A percentile compares a stretch with the other conserved stretches of the same genome.
Evolutionary conservation across 2,329 filamentous ascomycete genomes (phyloP).

Genomic region (Hymenoscyphus repandus): DNA sequence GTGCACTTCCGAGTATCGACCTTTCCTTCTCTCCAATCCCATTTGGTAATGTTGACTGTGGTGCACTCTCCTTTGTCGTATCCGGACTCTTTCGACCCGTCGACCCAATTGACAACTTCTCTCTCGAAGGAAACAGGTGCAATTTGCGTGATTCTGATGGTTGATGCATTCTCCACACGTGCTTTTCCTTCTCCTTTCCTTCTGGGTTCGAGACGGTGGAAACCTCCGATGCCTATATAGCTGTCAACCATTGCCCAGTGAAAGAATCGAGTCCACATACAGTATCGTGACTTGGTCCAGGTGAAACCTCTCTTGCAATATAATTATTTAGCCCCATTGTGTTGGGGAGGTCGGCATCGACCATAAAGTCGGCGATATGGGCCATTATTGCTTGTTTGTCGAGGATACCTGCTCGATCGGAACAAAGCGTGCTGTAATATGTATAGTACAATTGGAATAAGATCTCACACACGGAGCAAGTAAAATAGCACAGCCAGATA

Average conservation of each 20-base stretch:
- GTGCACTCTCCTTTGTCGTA: conserved; percentile 36
- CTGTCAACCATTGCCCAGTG: conserved; percentile 9
- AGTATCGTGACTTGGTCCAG: conserved; percentile 35
- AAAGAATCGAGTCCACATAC: conserved; percentile 17
- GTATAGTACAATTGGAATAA: conserved; percentile 6
- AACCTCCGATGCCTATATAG: conserved; percentile 20
- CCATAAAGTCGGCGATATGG: conserved; percentile 57
- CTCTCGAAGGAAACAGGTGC: conserved; percentile 54
- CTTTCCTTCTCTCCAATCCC: conserved; percentile 33
- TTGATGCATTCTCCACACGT: conserved; percentile 55
- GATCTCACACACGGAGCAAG: conserved; percentile 4
- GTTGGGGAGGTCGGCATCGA: conserved; percentile 30
- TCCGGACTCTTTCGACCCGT: conserved; percentile 42
- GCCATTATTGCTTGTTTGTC: conserved; percentile 44
- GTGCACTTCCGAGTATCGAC: conserved; percentile 33
- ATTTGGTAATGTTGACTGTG: conserved; percentile 24
- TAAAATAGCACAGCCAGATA: conserved; percentile 14
- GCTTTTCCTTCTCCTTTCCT: conserved; percentile 40
- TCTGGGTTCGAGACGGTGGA: conserved; percentile 5
- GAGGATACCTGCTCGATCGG: conserved; percentile 18
- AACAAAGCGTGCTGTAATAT: conserved; percentile 8
- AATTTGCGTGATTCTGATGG: conserved; percentile 49
- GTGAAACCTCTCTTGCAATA: conserved; percentile 47
- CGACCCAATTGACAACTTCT: conserved; percentile 30
- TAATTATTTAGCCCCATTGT: conserved; percentile 38